Evolutionary conservation across 331 rosid genomes (phyloP).

Genomic region (Rosa hybrid): DNA sequence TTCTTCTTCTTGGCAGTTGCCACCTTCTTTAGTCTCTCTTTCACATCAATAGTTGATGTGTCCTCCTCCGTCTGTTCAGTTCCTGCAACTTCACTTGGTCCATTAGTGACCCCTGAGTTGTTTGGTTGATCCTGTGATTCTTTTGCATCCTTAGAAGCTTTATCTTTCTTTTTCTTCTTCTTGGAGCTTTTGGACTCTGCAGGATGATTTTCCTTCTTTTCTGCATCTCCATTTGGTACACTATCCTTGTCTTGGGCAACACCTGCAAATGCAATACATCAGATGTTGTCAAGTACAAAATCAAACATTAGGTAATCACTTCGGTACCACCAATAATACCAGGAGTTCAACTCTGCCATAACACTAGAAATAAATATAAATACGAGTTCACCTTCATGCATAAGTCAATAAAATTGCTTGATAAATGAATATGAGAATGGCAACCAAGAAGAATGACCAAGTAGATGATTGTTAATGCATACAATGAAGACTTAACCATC

Average conservation of each 20-base stretch:
- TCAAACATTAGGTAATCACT: neutral
- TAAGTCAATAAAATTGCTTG: neutral
- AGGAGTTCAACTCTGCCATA: neutral
- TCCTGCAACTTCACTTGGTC: conserved; percentile 38
- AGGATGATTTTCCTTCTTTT: conserved; percentile 55
- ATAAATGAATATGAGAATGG: neutral
- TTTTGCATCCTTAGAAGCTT: conserved; percentile 68
- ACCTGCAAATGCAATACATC: conserved; percentile 41
- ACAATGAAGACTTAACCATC: neutral
- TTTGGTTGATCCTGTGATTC: conserved; percentile 61
- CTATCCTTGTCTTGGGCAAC: conserved; percentile 48
- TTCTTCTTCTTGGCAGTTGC: conserved; percentile 77
- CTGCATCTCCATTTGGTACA: conserved; percentile 57
- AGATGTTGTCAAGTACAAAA: conserved; percentile 15
- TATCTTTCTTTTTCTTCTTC: conserved; percentile 95
- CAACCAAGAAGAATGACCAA: neutral
- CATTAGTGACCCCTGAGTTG: conserved; percentile 45
- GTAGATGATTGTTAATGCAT: neutral
- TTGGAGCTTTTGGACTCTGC: conserved; percentile 65
- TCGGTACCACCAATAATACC: neutral
- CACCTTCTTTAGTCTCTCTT: conserved; percentile 84
- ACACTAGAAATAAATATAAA: neutral
- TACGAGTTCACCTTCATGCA: neutral
- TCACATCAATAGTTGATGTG: conserved; percentile 59
- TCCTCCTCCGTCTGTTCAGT: conserved; percentile 60